These are phyloP conservation scores for Spergularia marina DNA, from an alignment of 148 eudicot genomes.

Conservation along the genomic window DNA sequence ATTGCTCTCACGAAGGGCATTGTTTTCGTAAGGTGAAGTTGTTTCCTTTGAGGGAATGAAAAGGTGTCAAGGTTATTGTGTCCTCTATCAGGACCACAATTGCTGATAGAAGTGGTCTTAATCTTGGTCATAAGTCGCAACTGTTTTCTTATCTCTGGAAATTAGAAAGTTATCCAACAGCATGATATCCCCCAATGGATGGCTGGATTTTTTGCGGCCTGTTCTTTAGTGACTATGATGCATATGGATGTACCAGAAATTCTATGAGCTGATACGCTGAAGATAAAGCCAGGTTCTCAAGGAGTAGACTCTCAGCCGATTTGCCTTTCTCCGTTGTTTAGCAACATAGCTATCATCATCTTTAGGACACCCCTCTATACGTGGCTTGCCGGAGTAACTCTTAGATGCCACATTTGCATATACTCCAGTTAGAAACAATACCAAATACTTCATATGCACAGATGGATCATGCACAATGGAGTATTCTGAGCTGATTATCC, in stretches of 20 bases:
- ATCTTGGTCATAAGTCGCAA: not conserved
- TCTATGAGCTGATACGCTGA: not conserved
- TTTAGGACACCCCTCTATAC: too few species aligned
- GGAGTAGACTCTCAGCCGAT: not conserved
- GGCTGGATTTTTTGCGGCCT: not conserved
- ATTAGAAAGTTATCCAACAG: not conserved
- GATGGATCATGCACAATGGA: too few species aligned
- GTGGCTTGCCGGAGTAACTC: not conserved
- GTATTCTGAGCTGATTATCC: too few species aligned
- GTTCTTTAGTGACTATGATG: not conserved
- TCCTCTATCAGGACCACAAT: too few species aligned
- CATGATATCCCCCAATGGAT: not conserved
- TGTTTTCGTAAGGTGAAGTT: not conserved
- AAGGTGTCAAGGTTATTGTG: not conserved
- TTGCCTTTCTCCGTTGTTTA: not conserved
- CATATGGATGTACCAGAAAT: not conserved
- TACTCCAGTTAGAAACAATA: too few species aligned
- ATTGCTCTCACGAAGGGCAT: too few species aligned
- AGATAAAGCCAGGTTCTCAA: not conserved
- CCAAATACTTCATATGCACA: not conserved
- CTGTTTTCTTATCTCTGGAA: not conserved
- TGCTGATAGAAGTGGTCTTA: not conserved
- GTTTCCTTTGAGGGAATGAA: not conserved
- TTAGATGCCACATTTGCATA: too few species aligned
- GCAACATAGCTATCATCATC: not conserved